Evolutionary conservation across 169 alveolate species (phyloP), one percentile per base, ranked within the genome.

Genomic region (Eimeria falciformis): DNA sequence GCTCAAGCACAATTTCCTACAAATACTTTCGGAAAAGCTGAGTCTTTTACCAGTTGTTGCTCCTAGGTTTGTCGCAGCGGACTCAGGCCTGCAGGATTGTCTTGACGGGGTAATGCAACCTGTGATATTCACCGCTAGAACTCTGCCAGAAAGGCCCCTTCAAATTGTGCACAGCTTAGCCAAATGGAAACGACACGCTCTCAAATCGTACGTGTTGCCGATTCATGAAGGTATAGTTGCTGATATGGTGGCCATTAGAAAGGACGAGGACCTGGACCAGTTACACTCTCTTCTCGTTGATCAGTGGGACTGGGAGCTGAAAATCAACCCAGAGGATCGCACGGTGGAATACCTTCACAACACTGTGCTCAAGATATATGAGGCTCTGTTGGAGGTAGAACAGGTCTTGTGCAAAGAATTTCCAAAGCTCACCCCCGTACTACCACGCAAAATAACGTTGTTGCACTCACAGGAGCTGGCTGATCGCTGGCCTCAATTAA

Each of bases 241-340:
- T 3, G 90, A 81, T 53, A 55, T 56, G 71, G 58, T 81, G 27
- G 71, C 90, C 77, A 81, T 81, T 17, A 50, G 90, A 81, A 81
- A 81, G 18, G 90, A 56, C 23, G 71, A 81, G 29, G 53, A 14
- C 50, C 58, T 50, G 14, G 90, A 81, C 75, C 55, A 69, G 45
- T 50, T 53, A 11, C 90, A 81, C 75, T 81, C 90, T 1, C 71
- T 55, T 21, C 50, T 81, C 3, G 71, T 50, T 5, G 90, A 81
- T 33, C 90, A 81, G 75, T 81, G 90, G 90, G 90, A 81, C 90
- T 81, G 90, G 90, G 90, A 81, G 75, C 90, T 33, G 90, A 56
- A 55, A 45, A 55, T 81, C 62, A 12, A 29, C 56, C 25, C 50
- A 11, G 55, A 81, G 29, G 77, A 81, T 27, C 71, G 90, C 14